A percentile compares a stretch with the other conserved stretches of the same genome.
Conservation (phyloP, 2,329 filamentous ascomycete genomes). For the Lecanosticta acicola region DNA sequence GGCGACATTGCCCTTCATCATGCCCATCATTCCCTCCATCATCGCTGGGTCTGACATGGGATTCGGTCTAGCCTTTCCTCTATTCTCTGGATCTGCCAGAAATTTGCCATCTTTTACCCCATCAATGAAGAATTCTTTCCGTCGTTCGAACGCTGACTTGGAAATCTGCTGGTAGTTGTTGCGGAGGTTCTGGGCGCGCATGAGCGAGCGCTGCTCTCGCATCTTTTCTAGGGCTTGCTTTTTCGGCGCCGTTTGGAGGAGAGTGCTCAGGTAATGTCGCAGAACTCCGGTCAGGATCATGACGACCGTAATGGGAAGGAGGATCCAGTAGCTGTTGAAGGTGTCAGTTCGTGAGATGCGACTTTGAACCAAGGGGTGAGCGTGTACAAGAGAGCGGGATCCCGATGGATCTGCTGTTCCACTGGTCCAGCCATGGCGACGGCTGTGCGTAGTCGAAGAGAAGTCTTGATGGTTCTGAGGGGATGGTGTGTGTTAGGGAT, state of each 20-base stretch:
- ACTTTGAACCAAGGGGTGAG: neutral
- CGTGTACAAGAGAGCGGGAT: constrained; percentile 93
- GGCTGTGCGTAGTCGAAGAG: neutral
- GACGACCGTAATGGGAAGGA: constrained; percentile 93
- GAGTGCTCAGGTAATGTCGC: constrained; percentile 90
- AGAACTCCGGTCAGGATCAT: constrained; percentile 97
- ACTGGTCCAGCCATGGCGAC: constrained; percentile 70
- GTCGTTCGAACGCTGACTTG: constrained; percentile 66
- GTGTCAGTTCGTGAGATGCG: neutral
- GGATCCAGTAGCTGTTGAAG: constrained; percentile 83
- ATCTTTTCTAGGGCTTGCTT: constrained; percentile 68
- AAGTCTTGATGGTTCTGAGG: constrained; percentile 1
- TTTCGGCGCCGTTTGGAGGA: constrained; percentile 82
- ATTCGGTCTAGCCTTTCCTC: constrained; percentile 83
- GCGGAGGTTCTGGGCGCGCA: constrained; percentile 79
- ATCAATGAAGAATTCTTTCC: constrained; percentile 73
- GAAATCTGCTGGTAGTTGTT: constrained; percentile 76
- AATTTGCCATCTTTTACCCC: constrained; percentile 82
- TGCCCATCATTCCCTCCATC: constrained; percentile 99
- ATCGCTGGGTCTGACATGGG: constrained; percentile 91
- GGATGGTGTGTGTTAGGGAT: neutral
- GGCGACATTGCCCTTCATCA: constrained; percentile 99
- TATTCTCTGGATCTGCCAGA: constrained; percentile 79
- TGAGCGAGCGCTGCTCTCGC: constrained; percentile 76
- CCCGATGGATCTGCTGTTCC: constrained; percentile 93